Conservation (phyloP, 441 rosid genomes). For the Aquilaria agallochum region DNA sequence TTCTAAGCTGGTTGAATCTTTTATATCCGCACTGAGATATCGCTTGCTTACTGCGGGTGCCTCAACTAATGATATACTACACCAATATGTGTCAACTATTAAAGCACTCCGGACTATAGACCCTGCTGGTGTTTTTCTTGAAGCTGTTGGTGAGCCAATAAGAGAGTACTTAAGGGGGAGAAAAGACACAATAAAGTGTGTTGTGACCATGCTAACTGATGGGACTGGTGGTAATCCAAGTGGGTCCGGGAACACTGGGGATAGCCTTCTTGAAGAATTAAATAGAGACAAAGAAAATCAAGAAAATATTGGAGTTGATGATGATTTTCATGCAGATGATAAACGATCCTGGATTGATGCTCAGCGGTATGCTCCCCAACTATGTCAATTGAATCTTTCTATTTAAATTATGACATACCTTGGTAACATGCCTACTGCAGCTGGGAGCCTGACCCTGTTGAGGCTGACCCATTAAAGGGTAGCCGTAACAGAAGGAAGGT, state of each 20-base stretch:
- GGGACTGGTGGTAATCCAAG: conserved; percentile 80
- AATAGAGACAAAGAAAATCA: conserved; percentile 90
- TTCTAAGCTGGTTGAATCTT: conserved; percentile 89
- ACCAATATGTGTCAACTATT: conserved; percentile 94
- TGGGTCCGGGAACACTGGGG: conserved; percentile 85
- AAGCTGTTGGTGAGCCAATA: conserved; percentile 96
- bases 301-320: conserved; percentile 65
- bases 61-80: conserved; percentile 98
- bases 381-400: conserved; percentile 1
- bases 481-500: conserved; percentile 82
- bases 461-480: conserved; percentile 87
- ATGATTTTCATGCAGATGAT: conserved; percentile 80
- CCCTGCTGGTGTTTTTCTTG: conserved; percentile 92
- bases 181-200: conserved; percentile 94
- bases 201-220: conserved; percentile 98
- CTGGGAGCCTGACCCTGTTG: conserved; percentile 98
- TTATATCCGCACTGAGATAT: conserved; percentile 79
- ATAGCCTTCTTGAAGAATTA: conserved; percentile 97
- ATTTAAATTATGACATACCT: conserved; percentile 3
- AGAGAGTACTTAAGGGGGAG: conserved; percentile 89
- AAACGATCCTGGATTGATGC: conserved; percentile 90
- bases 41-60: conserved; percentile 98
- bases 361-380: conserved; percentile 36
- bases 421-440: conserved; percentile 36
- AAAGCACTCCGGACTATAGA: conserved; percentile 95